These are phyloP conservation scores for Aspergillus thermomutatus DNA, from an alignment of 2,329 filamentous ascomycete genomes.

Conservation along the genomic window DNA sequence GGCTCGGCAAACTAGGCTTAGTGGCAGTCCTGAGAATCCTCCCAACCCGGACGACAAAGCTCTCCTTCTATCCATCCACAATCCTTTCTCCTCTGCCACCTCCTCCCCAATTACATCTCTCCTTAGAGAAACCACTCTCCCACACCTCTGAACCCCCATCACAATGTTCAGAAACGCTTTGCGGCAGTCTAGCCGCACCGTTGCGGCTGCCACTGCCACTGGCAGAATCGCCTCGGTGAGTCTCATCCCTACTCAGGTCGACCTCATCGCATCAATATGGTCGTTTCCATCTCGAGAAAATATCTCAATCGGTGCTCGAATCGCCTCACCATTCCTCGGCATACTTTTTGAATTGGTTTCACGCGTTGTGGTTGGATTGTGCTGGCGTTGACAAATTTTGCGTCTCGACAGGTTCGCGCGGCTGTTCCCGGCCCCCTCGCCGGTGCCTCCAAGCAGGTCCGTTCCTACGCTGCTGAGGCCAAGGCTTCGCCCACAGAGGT, in stretches of 20 bases:
- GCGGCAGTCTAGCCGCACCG: slow-evolving; percentile 92
- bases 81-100: slow-evolving; percentile 39
- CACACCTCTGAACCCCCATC: slow-evolving; percentile 42
- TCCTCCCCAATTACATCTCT: slow-evolving; percentile 42
- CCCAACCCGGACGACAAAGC: slow-evolving; percentile 40
- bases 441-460: slow-evolving; percentile 67
- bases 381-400: slow-evolving; percentile 49
- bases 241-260: slow-evolving; percentile 51
- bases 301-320: slow-evolving; percentile 30
- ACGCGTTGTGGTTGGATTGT: slow-evolving; percentile 37
- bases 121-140: slow-evolving; percentile 42
- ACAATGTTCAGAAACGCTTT: slow-evolving; percentile 98
- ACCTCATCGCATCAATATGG: slow-evolving; percentile 30
- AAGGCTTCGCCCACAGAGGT: slow-evolving; percentile 98
- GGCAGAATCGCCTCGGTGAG: slow-evolving; percentile 93
- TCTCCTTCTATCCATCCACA: slow-evolving; percentile 43
- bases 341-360: slow-evolving; percentile 18
- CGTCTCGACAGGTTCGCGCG: slow-evolving; percentile 69
- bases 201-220: slow-evolving; percentile 87
- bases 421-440: slow-evolving; percentile 74
- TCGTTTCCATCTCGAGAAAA: slow-evolving; percentile 30
- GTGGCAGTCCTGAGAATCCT: slow-evolving; percentile 39
- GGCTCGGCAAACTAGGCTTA: slow-evolving; percentile 40
- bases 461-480: slow-evolving; percentile 86
- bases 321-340: slow-evolving; percentile 19